Conservation (phyloP, 2,329 filamentous ascomycete species). For the Xylaria sp. region DNA sequence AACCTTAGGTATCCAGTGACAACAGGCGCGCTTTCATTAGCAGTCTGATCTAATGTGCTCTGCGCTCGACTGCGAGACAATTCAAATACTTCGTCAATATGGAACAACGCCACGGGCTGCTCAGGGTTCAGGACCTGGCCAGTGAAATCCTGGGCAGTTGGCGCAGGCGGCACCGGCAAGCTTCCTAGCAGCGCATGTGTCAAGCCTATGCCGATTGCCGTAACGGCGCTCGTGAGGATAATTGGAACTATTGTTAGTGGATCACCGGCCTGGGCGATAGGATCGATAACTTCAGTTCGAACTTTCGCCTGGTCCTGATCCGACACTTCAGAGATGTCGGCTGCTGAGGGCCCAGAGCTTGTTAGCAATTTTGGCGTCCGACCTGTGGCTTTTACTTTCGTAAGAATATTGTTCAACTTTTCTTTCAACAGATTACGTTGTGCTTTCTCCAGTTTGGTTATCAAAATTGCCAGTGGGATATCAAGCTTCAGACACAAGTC, state of each 20-base stretch:
- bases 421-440: conserved; percentile 76
- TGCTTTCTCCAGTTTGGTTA: conserved; percentile 92
- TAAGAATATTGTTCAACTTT: conserved; percentile 78
- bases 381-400: conserved; percentile 79
- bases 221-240: conserved; percentile 86
- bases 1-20: conserved; percentile 87
- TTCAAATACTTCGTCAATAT: conserved; percentile 90
- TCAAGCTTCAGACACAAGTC: conserved; percentile 85
- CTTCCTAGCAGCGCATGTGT: conserved; percentile 83
- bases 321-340: conserved; percentile 68
- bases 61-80: conserved; percentile 71
- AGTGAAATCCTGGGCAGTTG: conserved; percentile 65
- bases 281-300: conserved; percentile 61
- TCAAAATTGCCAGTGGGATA: conserved; percentile 80
- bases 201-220: conserved; percentile 82
- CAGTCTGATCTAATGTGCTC: conserved; percentile 42
- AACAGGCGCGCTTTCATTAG: conserved; percentile 61
- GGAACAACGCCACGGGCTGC: conserved; percentile 76
- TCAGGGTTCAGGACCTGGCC: conserved; percentile 67
- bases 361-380: conserved; percentile 80
- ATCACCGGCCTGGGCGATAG: conserved; percentile 58
- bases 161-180: conserved; percentile 74
- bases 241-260: conserved; percentile 76
- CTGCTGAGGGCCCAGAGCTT: conserved; percentile 55
- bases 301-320: conserved; percentile 67